phyloP scores from a whole-genome alignment of 345 rosid genomes.

The Eucalyptus regnans region DNA sequence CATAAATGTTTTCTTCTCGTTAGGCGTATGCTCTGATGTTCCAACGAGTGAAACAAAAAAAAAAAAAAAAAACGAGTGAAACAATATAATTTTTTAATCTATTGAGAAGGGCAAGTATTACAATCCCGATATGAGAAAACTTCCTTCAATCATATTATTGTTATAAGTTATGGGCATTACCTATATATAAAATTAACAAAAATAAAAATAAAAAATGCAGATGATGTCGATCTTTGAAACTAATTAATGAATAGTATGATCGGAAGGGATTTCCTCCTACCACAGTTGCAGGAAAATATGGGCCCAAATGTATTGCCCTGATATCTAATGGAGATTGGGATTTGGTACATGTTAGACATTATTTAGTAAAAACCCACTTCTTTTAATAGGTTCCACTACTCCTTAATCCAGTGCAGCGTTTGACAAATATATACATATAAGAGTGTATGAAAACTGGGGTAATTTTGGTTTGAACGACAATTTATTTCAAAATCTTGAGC shows the following conservation, averaged over 20 bases:
- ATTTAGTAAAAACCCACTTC: neutral
- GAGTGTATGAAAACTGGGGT: fast-evolving
- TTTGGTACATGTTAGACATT: neutral
- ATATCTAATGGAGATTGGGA: neutral
- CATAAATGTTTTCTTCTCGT: neutral
- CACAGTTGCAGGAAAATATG: neutral
- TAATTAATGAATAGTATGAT: neutral
- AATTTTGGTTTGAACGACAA: neutral
- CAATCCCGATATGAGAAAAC: neutral
- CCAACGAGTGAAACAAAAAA: neutral
- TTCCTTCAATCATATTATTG: neutral
- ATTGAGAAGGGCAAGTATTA: neutral
- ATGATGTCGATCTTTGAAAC: neutral
- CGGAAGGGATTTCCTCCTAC: neutral
- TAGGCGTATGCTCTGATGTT: neutral
- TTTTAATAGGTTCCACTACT: neutral
- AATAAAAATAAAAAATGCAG: neutral
- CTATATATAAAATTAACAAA: neutral
- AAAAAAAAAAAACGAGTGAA: neutral
- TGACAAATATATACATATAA: neutral
- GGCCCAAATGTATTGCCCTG: neutral
- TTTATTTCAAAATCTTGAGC: neutral
- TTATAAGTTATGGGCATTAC: neutral
- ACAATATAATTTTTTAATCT: neutral
- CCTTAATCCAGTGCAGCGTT: neutral